Base-by-base conservation (phyloP, 2,329 filamentous ascomycete genomes). In the Penicillium sp. region DNA sequence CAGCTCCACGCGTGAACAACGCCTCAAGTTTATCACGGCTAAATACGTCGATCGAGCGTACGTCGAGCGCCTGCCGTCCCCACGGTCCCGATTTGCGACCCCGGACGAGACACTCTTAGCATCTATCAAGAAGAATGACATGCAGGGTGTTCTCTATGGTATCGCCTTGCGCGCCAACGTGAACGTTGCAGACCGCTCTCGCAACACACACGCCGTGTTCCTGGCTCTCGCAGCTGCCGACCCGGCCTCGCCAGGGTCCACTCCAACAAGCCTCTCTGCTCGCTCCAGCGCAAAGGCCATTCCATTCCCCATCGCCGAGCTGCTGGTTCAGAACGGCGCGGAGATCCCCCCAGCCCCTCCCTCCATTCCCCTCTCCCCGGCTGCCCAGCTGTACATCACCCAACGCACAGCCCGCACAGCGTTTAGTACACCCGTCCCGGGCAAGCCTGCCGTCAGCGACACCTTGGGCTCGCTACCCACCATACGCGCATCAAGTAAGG, bases 41-140 rank as follows among this genome's bases (percentile, higher is more conserved):
- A 99, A 99, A 76, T 99, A 99, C 72, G 90, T 91, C 51, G 92
- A 98, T 36, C 84, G 88, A 60, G 85, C 87, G 4, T 98, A 86
- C 68, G 89, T 99, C 4, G 88, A 93, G 68, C 88, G 92, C 27
- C 66, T 78, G 27, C 91, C 91, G 2, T 75, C 89, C 3, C 89
- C 89, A 0, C 78, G 92, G 44, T 93, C 91, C 2, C 85, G 89
- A 35, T 95, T 91, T 73, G 82, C 83, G 2, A 91, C 89, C 0
- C 81, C 94, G 0, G 92, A 98, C 61, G 95, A 99, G 69, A 93
- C 91, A 0, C 83, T 99, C 6, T 81, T 99, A 40, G 92, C 93
- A 5, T 93, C 91, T 10, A 93, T 98, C 74, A 99, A 98, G 82
- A 92, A 89, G 77, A 97, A 97, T 74, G 93, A 99, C 72, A 91